These are phyloP conservation scores for Puccinia hordei DNA, from an alignment of 1,284 basidiomycete genomes.

Conservation along the genomic window DNA sequence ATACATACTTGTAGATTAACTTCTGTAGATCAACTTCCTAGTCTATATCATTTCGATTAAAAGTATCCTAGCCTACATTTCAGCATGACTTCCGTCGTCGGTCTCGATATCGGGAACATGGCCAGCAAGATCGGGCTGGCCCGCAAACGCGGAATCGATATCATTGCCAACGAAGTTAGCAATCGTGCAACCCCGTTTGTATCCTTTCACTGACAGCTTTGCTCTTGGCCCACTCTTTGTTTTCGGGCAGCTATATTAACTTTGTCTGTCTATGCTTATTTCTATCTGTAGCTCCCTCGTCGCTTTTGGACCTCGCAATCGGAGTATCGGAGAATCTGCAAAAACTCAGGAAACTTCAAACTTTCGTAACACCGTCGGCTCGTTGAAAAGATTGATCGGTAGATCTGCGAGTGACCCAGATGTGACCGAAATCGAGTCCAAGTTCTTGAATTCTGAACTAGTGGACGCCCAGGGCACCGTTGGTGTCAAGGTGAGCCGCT, in stretches of 20 bases:
- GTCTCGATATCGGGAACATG: conserved; percentile 84
- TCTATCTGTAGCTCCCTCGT: conserved; percentile 73
- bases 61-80: not conserved
- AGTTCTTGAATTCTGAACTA: conserved; percentile 80
- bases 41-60: conserved; percentile 8
- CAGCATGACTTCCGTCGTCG: conserved; percentile 68
- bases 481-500: conserved; percentile 72
- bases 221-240: not conserved
- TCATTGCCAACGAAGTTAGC: conserved; percentile 91
- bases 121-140: conserved; percentile 89
- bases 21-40: conserved; percentile 1
- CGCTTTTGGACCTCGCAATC: conserved; percentile 83
- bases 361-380: conserved; percentile 91
- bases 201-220: conserved; percentile 4
- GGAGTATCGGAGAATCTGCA: conserved; percentile 84
- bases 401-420: conserved; percentile 75
- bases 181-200: conserved; percentile 88
- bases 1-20: not conserved
- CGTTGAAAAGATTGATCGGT: conserved; percentile 82
- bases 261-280: not conserved
- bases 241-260: not conserved
- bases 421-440: conserved; percentile 73
- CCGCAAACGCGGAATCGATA: conserved; percentile 87
- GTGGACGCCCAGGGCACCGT: conserved; percentile 78
- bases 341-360: conserved; percentile 97